phyloP scores from a whole-genome alignment of 768 basidiomycete genomes.

The Tulasnella sp. region DNA sequence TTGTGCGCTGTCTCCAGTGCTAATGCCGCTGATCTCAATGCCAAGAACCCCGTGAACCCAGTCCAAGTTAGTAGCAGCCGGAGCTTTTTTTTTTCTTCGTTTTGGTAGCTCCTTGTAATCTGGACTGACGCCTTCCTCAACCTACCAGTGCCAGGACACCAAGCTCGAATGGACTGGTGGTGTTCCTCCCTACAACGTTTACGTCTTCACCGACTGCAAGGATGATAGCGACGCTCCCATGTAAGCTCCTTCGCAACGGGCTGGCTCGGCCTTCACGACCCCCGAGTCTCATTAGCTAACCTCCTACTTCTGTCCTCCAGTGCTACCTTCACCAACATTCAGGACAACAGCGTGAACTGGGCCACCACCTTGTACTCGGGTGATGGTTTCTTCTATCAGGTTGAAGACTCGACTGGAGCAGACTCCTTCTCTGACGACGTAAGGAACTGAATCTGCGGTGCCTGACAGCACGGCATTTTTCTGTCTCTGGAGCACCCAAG shows the following conservation, averaged over 20 bases:
- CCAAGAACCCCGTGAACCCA: neutral
- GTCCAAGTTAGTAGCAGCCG: neutral
- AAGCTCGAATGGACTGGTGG: neutral
- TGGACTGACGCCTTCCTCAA: neutral
- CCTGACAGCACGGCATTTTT: neutral
- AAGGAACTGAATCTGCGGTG: neutral
- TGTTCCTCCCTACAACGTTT: neutral
- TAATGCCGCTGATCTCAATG: neutral
- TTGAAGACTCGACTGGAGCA: neutral
- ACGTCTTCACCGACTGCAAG: constrained; percentile 16
- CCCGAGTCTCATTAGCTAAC: neutral
- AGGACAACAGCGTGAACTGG: constrained; percentile 1
- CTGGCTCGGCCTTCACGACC: neutral
- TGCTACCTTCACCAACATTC: neutral
- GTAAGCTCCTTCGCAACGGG: constrained; percentile 4
- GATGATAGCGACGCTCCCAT: constrained; percentile 7
- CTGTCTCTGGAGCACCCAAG: neutral
- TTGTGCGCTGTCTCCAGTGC: constrained; percentile 33
- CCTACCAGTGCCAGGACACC: constrained; percentile 1
- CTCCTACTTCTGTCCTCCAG: neutral
- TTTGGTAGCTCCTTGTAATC: neutral
- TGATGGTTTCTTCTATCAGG: neutral
- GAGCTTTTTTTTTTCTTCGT: neutral
- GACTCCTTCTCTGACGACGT: constrained; percentile 13
- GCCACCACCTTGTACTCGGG: neutral